Evolutionary conservation across 805 yeast species (phyloP), one percentile per base, ranked within the genome.

Genomic region (Tetrapisispora pingtungensis): DNA sequence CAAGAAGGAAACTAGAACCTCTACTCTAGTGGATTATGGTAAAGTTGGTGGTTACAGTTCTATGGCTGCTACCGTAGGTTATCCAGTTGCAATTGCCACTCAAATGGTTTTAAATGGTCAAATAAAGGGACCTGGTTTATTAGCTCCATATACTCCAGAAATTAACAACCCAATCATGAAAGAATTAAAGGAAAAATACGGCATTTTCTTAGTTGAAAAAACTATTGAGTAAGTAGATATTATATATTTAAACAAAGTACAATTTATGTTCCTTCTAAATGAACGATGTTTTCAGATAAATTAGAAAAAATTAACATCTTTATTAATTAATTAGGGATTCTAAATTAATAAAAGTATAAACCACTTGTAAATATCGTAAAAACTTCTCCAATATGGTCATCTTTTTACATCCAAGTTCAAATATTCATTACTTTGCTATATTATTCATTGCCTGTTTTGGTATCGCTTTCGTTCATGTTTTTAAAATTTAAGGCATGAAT

Each of bases 1-100:
- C 55, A 67, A 78, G 53, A 77, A 75, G 45, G 97, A 93, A 72
- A 77, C 82, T 50, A 88, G 97, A 76, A 89, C 97, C 46, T 84
- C 97, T 18, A 93, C 98, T 48, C 73, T 93, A 62, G 90, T 89
- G 32, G 96, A 88, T 68, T 86, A 85, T 68, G 98, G 98, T 72
- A 71, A 77, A 49, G 72, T 74, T 44, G 87, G 89, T 49, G 90
- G 93, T 44, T 93, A 90, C 80, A 83, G 95, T 34, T 89, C 97
- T 31, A 93, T 93, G 98, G 98, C 98, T 54, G 89, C 90, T 66
- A 78, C 86, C 52, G 98, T 93, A 45, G 98, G 98, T 73, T 90
- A 88, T 51, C 98, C 98, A 54, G 90, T 96, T 71, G 96, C 96
- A 44, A 95, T 93, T 65, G 98, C 97, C 27, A 74, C 84, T 47